Evolutionary conservation across 2,329 filamentous ascomycete species (phyloP).

Genomic region (Diaporthe batatas): DNA sequence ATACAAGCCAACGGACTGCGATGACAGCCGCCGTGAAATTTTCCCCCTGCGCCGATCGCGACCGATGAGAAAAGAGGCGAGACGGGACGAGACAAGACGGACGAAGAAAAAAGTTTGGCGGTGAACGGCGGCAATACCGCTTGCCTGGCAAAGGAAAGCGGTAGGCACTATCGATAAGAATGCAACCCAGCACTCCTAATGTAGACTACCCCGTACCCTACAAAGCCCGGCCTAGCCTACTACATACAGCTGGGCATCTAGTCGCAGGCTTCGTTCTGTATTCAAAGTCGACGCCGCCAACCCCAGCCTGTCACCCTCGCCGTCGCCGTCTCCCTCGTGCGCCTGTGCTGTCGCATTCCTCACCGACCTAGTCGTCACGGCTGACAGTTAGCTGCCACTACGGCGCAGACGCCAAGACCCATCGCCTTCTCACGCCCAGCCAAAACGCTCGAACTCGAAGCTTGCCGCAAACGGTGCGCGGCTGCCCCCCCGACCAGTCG

Average conservation of each 20-base stretch:
- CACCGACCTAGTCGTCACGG: not conserved
- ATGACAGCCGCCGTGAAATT: conserved; percentile 27
- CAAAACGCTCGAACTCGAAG: not conserved
- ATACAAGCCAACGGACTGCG: conserved; percentile 3
- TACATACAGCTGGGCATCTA: not conserved
- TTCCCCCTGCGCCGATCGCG: conserved; percentile 17
- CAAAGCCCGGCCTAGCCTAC: not conserved
- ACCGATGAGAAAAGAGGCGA: not conserved
- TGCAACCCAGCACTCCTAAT: not conserved
- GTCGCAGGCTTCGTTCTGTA: not conserved
- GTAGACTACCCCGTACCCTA: too few relatives aligned
- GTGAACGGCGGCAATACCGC: conserved; percentile 31
- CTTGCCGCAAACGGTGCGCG: not conserved
- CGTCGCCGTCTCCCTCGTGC: not conserved
- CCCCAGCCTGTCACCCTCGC: not conserved
- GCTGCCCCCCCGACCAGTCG: not conserved
- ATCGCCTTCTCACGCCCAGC: not conserved
- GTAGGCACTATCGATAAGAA: conserved; percentile 6
- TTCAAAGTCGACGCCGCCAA: not conserved
- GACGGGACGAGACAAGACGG: not conserved
- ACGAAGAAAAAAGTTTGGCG: conserved; percentile 39
- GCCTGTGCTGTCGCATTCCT: not conserved
- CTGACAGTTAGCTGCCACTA: not conserved
- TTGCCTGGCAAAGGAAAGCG: not conserved
- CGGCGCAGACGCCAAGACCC: not conserved